These are phyloP conservation scores for Cyclotella distinguenda DNA, from an alignment of 108 stramenopile genomes.

Conservation along the genomic window DNA sequence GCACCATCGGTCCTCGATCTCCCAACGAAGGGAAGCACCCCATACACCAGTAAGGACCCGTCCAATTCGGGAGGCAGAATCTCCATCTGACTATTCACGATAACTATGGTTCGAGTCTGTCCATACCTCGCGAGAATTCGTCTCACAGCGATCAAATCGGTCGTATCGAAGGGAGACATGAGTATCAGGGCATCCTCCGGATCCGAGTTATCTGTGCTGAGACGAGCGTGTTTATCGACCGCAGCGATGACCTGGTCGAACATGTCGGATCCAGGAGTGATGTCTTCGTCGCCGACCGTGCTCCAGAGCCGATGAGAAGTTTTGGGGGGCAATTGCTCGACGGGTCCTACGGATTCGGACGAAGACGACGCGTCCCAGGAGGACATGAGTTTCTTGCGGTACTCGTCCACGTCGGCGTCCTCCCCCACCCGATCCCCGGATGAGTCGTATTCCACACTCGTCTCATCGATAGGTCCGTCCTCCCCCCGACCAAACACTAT, in stretches of 20 bases:
- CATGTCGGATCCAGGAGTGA: constrained; percentile 40
- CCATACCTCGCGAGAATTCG: constrained; percentile 39
- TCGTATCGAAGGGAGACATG: constrained; percentile 31
- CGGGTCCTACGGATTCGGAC: background rate
- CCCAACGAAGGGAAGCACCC: constrained; percentile 15
- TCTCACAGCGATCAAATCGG: constrained; percentile 40
- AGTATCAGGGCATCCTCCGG: constrained; percentile 46
- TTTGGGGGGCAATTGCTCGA: background rate
- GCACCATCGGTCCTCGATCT: constrained; percentile 6
- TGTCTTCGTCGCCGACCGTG: constrained; percentile 26
- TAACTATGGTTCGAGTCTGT: constrained; percentile 8
- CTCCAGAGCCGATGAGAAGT: constrained; percentile 50
- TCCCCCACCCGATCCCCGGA: background rate
- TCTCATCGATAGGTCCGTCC: background rate
- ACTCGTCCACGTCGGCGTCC: constrained; percentile 17
- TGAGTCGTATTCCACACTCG: constrained; percentile 5
- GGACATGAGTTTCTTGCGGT: constrained; percentile 21
- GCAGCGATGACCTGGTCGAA: constrained; percentile 43
- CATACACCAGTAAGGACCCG: background rate
- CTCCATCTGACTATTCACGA: constrained; percentile 10
- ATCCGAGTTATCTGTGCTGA: background rate
- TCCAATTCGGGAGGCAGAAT: background rate
- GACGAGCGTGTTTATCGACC: constrained; percentile 35
- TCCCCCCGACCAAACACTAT: constrained; percentile 10
- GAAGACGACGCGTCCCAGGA: constrained; percentile 31